Evolutionary conservation across 495 filamentous ascomycete genomes (phyloP).

Genomic region (Lophiotrema nucula): DNA sequence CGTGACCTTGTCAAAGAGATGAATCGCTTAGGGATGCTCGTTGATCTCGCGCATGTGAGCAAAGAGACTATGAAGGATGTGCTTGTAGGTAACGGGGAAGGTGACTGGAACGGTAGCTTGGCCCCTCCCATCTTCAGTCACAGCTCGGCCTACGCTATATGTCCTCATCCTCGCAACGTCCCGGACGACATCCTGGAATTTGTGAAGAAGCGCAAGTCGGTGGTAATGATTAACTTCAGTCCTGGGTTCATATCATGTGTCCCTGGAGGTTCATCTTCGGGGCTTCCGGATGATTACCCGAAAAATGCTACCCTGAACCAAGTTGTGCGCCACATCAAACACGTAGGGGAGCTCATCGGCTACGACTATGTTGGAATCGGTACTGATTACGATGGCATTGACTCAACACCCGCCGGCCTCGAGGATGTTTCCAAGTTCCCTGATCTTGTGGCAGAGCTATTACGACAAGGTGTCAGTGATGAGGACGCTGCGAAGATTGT

Average conservation of each 20-base stretch:
- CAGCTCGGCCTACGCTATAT: constrained; percentile 64
- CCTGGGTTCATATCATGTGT: constrained; percentile 77
- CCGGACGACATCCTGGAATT: constrained; percentile 67
- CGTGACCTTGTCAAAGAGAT: constrained; percentile 67
- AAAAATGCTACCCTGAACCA: constrained; percentile 71
- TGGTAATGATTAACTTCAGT: constrained; percentile 78
- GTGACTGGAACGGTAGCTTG: constrained; percentile 47
- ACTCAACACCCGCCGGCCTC: constrained; percentile 56
- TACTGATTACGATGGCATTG: constrained; percentile 69
- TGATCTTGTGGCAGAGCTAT: constrained; percentile 66
- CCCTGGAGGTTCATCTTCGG: constrained; percentile 44
- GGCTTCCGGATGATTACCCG: constrained; percentile 46
- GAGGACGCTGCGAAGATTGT: constrained; percentile 42
- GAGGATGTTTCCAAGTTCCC: constrained; percentile 85
- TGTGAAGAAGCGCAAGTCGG: constrained; percentile 57
- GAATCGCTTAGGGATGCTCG: constrained; percentile 78
- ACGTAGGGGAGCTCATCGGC: constrained; percentile 68
- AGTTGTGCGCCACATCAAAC: constrained; percentile 70
- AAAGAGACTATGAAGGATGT: constrained; percentile 71
- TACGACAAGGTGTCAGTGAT: constrained; percentile 43
- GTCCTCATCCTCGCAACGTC: constrained; percentile 70
- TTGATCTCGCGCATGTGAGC: constrained; percentile 69
- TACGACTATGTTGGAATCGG: constrained; percentile 75
- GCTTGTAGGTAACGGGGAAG: constrained; percentile 49
- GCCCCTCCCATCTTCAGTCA: constrained; percentile 76